Evolutionary conservation across 2,329 filamentous ascomycete species (phyloP).

Genomic region (Pseudopithomyces maydicus): DNA sequence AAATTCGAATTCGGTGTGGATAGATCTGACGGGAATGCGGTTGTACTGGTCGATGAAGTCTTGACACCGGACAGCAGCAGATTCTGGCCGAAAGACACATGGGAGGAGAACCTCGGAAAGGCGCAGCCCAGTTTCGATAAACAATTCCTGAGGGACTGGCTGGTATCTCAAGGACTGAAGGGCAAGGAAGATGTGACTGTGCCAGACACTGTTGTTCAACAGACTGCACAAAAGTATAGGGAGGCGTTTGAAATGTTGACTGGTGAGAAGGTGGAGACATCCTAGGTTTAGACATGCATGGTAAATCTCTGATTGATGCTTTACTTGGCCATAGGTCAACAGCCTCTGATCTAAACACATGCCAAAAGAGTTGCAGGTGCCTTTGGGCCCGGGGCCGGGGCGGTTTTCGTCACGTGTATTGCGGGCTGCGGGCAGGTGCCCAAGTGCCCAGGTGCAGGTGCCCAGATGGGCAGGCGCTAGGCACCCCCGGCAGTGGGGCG

Average conservation of each 20-base stretch:
- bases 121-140: conserved; percentile 89
- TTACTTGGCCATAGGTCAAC: background rate
- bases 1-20: conserved; percentile 79
- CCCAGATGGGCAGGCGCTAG: background rate
- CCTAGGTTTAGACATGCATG: background rate
- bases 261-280: conserved; percentile 42
- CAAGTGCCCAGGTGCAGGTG: too few species aligned
- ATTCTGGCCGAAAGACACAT: conserved; percentile 81
- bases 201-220: conserved; percentile 70
- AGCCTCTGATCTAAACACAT: background rate
- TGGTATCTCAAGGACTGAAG: conserved; percentile 74
- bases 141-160: conserved; percentile 75
- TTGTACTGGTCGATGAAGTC: conserved; percentile 83
- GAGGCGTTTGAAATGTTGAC: conserved; percentile 77
- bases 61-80: conserved; percentile 76
- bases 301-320: background rate
- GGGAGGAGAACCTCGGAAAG: conserved; percentile 66
- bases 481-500: background rate
- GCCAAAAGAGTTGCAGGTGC: background rate
- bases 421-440: too few species aligned
- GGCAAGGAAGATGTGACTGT: conserved; percentile 75
- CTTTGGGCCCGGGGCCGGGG: too few species aligned
- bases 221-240: conserved; percentile 73
- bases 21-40: conserved; percentile 61
- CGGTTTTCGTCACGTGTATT: too few species aligned